Evolutionary conservation across 805 yeast genomes (phyloP), one percentile per base, ranked within the genome.

Genomic region (Metschnikowia bowlesiae): DNA sequence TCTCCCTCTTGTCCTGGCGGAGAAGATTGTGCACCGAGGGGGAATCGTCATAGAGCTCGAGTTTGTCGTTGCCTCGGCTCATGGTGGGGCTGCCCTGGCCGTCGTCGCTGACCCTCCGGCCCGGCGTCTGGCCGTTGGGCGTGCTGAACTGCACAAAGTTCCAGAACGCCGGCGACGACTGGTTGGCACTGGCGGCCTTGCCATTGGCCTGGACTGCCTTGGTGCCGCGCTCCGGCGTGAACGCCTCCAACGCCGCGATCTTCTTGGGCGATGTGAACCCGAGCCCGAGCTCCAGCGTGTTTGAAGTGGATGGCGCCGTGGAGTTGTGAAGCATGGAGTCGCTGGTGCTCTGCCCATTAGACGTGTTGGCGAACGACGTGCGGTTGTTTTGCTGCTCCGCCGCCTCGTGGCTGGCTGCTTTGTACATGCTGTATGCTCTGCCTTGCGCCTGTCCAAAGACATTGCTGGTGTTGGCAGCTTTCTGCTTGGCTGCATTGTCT

Each of bases 91-190:
- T 71, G 10, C 67, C 69, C 48, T 66, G 70, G 29, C 68, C 65
- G 44, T 66, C 75, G 13, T 69, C 75, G 41, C 73, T 68, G 48
- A 65, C 61, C 48, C 73, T 70, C 30, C 76, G 50, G 36, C 68
- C 55, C 1, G 78, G 76, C 0, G 76, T 73, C 52, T 73, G 76
- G 8, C 73, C 75, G 48, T 71, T 71, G 3, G 76, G 78, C 5
- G 77, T 74, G 50, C 74, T 70, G 51, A 91, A 83, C 61, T 90
- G 96, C 62, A 91, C 89, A 69, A 88, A 84, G 63, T 87, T 88
- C 97, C 97, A 89, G 52, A 91, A 80, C 14, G 96, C 97, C 1
- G 98, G 98, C 1, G 96, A 88, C 31, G 85, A 80, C 70, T 68
- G 80, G 69, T 71, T 66, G 66, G 71, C 63, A 69, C 71, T 61